Evolutionary conservation across 768 basidiomycete genomes (phyloP), one percentile per base, ranked within the genome.

Genomic region (Tylopilus sp.): DNA sequence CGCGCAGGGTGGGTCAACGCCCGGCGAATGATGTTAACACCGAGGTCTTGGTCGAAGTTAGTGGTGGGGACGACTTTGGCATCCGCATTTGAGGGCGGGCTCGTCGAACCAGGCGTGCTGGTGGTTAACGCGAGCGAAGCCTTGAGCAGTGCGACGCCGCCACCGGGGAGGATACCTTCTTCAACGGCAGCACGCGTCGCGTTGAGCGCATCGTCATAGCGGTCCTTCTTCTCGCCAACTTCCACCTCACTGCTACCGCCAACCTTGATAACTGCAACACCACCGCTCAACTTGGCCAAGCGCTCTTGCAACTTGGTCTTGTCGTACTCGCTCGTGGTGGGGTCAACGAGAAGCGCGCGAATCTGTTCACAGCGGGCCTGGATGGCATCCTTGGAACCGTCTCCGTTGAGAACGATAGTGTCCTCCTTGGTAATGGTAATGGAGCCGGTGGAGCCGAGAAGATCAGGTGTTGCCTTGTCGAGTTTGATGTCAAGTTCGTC

Each of bases 101-200:
- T 69, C 12, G 79, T 60, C 33, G 70, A 67, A 3, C 75, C 73
- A 1, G 80, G 77, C 17, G 77, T 72, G 26, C 71, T 71, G 35
- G 85, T 84, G 10, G 80, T 57, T 41, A 94, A 82, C 51, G 86
- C 77, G 31, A 88, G 75, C 23, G 81, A 83, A 3, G 91, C 90
- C 71, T 93, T 92, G 65, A 97, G 81, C 20, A 97, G 81, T 23
- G 95, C 95, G 28, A 91, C 85, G 69, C 95, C 95, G 64, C 95
- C 95, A 40, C 95, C 95, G 46, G 95, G 95, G 31, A 98, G 86
- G 64, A 98, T 97, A 66, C 95, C 95, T 71, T 99, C 94, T 74
- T 98, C 95, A 26, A 98, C 95, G 40, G 95, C 93, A 22, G 95
- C 95, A 36, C 95, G 88, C 4, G 95, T 98, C n/a, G 95, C 94